These are phyloP conservation scores for Mucor mucedo DNA, from an alignment of 371 early-diverging fungal genomes.

Conservation along the genomic window DNA sequence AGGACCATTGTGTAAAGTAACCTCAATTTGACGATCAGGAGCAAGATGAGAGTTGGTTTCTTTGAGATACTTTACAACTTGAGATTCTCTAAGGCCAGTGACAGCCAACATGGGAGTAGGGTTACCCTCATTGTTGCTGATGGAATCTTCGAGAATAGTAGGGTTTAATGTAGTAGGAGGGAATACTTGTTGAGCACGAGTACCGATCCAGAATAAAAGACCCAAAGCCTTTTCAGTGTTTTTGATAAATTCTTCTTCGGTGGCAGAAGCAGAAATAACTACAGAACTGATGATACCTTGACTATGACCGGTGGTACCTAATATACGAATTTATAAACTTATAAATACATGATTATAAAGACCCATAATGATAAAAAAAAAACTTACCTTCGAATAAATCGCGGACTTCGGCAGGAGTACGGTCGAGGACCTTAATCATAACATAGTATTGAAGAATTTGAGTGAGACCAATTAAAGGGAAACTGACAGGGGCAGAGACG, in stretches of 20 bases:
- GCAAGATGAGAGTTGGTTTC: conserved; percentile 87
- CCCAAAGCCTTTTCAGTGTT: conserved; percentile 89
- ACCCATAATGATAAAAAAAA: not conserved
- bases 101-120: conserved; percentile 95
- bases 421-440: conserved; percentile 64
- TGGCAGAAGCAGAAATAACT: conserved; percentile 83
- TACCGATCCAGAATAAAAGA: conserved; percentile 91
- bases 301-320: conserved; percentile 92
- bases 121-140: conserved; percentile 88
- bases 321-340: not conserved
- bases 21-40: conserved; percentile 76
- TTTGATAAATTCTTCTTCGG: conserved; percentile 79
- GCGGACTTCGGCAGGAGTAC: conserved; percentile 51
- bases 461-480: conserved; percentile 91
- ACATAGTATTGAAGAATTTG: conserved; percentile 86
- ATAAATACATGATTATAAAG: no score
- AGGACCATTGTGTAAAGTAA: conserved; percentile 91
- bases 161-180: conserved; percentile 92
- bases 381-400: conserved; percentile 54
- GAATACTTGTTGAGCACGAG: conserved; percentile 85
- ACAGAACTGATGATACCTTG: conserved; percentile 94
- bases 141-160: conserved; percentile 84
- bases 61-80: conserved; percentile 80
- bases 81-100: conserved; percentile 74
- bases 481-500: conserved; percentile 83